Conservation (phyloP, 352 stramenopile genomes). For the Globisporangium emineosum region DNA sequence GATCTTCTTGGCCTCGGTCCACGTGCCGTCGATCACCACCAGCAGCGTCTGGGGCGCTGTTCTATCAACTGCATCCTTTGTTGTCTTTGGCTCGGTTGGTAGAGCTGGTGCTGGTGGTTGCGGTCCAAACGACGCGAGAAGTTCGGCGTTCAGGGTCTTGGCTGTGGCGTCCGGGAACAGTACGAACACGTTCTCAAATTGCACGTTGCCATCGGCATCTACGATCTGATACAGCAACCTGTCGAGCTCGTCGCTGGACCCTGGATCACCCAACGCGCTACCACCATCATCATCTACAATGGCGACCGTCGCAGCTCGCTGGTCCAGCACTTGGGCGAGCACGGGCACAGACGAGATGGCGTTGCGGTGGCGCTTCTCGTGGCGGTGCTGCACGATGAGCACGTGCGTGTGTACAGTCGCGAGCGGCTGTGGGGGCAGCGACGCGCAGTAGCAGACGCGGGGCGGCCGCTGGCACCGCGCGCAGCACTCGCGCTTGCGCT, state of each 20-base stretch:
- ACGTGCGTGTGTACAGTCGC: slow-evolving; percentile 35
- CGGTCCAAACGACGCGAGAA: slow-evolving; percentile 5
- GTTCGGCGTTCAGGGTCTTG: slow-evolving; percentile 20
- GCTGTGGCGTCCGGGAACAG: slow-evolving; percentile 44
- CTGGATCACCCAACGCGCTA: slow-evolving; percentile 12
- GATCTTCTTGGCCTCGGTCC: slow-evolving; percentile 82
- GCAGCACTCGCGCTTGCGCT: slow-evolving; percentile 33
- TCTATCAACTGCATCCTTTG: background rate
- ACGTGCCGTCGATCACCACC: slow-evolving; percentile 74
- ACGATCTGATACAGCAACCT: slow-evolving; percentile 25
- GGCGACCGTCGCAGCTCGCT: slow-evolving; percentile 38
- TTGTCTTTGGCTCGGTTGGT: background rate
- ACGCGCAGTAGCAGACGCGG: slow-evolving; percentile 56
- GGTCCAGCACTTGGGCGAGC: slow-evolving; percentile 42
- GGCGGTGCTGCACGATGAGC: slow-evolving; percentile 58
- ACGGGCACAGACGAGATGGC: slow-evolving; percentile 71
- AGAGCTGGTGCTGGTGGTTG: background rate
- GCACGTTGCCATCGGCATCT: background rate
- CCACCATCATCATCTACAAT: slow-evolving; percentile 27
- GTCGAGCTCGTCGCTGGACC: slow-evolving; percentile 26
- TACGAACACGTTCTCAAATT: slow-evolving; percentile 30
- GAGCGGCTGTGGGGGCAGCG: slow-evolving; percentile 30
- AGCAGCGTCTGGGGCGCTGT: slow-evolving; percentile 27
- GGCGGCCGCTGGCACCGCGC: slow-evolving; percentile 39
- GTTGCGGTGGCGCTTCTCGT: slow-evolving; percentile 49